Conservation (phyloP, 441 rosid genomes). For the Caryocar brasiliense region DNA sequence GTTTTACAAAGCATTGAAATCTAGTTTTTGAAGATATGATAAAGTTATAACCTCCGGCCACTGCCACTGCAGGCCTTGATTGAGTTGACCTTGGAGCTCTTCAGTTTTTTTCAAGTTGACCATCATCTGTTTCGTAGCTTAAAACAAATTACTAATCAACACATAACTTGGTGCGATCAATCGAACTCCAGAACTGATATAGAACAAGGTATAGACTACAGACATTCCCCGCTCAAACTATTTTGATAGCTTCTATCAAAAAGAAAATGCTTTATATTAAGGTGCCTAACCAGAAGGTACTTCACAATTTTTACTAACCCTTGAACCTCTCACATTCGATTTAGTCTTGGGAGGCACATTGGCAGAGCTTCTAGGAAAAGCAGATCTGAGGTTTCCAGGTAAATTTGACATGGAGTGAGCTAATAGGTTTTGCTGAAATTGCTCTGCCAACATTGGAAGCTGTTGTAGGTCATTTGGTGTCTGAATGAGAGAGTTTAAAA, state of each 20-base stretch:
- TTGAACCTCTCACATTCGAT: neutral
- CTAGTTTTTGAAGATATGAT: too few relatives aligned
- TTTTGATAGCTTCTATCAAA: too few relatives aligned
- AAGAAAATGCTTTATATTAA: too few relatives aligned
- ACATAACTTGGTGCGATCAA: too few relatives aligned
- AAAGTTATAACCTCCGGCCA: constrained; percentile 1
- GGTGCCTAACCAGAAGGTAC: neutral
- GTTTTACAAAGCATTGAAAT: too few relatives aligned
- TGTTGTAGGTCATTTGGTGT: constrained; percentile 9
- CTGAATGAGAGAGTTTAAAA: constrained; percentile 9
- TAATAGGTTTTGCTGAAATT: constrained; percentile 3
- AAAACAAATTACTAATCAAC: too few relatives aligned
- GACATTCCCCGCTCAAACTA: too few relatives aligned
- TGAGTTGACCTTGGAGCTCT: constrained; percentile 3
- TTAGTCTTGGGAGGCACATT: constrained; percentile 8
- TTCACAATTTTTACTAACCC: constrained; percentile 9
- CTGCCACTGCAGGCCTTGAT: constrained; percentile 6
- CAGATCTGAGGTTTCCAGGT: neutral
- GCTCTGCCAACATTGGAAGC: neutral
- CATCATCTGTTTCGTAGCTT: constrained; percentile 9
- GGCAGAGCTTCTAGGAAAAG: constrained; percentile 11
- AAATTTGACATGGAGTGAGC: neutral
- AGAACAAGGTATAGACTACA: too few relatives aligned
- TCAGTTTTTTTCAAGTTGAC: constrained; percentile 2
- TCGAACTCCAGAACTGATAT: too few relatives aligned